Evolutionary conservation across 257 asterid species (phyloP).

Genomic region (Nicotiana paniculata): DNA sequence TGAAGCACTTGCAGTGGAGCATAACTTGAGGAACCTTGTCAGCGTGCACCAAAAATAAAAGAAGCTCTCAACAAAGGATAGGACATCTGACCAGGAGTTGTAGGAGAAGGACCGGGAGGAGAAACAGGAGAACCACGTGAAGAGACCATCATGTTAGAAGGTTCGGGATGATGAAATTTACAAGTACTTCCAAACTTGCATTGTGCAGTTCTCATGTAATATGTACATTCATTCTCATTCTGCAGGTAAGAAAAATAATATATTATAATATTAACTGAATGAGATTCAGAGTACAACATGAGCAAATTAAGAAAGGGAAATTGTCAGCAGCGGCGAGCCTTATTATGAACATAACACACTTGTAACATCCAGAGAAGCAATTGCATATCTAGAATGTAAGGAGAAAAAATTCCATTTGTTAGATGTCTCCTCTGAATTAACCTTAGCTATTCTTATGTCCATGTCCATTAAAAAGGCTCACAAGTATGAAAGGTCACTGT

Average conservation of each 20-base stretch:
- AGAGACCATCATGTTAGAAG: slow-evolving; percentile 85
- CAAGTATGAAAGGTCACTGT: too few relatives aligned
- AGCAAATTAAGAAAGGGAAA: too few relatives aligned
- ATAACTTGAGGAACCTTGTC: slow-evolving; percentile 89
- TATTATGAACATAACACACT: neutral
- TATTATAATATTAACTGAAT: neutral
- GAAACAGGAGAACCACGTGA: slow-evolving; percentile 84
- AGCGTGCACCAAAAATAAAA: slow-evolving; percentile 74
- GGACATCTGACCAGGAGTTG: slow-evolving; percentile 64
- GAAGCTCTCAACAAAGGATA: slow-evolving; percentile 78
- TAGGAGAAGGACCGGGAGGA: slow-evolving; percentile 76
- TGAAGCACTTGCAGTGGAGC: slow-evolving; percentile 86
- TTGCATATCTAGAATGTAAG: neutral
- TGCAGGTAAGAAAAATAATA: slow-evolving; percentile 20
- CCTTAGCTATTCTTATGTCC: neutral
- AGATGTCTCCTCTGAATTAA: neutral
- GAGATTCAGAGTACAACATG: neutral
- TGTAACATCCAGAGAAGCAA: neutral
- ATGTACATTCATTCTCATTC: slow-evolving; percentile 84
- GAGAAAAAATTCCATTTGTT: neutral
- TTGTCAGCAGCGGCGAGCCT: too few relatives aligned
- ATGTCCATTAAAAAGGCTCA: too few relatives aligned
- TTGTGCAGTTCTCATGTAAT: slow-evolving; percentile 82
- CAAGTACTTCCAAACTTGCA: slow-evolving; percentile 97
- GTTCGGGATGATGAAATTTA: slow-evolving; percentile 95